Conservation (phyloP, 2,329 filamentous ascomycete genomes). For the Colletotrichum eremochloae region DNA sequence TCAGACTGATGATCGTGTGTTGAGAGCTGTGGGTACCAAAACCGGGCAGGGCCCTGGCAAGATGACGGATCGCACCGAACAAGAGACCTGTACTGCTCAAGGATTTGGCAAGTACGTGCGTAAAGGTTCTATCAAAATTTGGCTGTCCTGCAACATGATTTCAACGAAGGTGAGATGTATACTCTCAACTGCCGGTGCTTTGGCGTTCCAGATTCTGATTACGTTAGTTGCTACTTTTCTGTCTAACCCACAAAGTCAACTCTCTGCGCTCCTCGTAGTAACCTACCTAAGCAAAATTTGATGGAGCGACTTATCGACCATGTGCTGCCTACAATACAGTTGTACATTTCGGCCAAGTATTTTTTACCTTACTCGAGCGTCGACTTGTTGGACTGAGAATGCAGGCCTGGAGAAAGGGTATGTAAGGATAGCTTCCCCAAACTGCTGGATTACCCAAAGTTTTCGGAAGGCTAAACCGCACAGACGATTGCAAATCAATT, state of each 20-base stretch:
- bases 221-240: too few species aligned
- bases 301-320: neutral
- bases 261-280: neutral
- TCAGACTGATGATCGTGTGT: too few species aligned
- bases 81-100: neutral
- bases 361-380: neutral
- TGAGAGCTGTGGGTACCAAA: neutral
- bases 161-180: neutral
- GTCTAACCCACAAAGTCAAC: neutral
- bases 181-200: neutral
- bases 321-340: neutral
- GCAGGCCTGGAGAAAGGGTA: neutral
- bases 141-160: neutral
- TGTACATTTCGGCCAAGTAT: neutral
- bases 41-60: neutral
- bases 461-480: neutral
- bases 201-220: too few species aligned
- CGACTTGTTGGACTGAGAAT: neutral
- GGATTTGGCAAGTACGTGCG: neutral
- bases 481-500: neutral
- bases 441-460: neutral
- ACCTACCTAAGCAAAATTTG: neutral
- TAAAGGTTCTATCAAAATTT: too few species aligned
- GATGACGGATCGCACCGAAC: neutral
- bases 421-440: neutral